Percentiles rank a stretch among this genome's conserved stretches.
Evolutionary conservation across 2,329 filamentous ascomycete genomes (phyloP).

Genomic region (Trichoderma sp.): DNA sequence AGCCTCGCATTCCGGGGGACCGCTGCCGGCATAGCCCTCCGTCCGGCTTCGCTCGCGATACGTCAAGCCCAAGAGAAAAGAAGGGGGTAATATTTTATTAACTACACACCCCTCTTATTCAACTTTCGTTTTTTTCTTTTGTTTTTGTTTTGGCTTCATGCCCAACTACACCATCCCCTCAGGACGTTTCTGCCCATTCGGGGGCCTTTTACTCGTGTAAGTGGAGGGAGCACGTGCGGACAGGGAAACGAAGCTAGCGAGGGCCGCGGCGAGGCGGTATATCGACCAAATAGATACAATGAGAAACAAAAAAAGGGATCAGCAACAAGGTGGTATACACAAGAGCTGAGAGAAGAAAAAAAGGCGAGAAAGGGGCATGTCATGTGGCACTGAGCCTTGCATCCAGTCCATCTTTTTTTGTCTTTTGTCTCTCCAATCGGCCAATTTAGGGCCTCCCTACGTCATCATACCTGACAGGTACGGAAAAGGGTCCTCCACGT

Average conservation of each 20-base stretch:
- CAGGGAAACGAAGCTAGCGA: background rate
- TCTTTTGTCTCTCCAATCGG: background rate
- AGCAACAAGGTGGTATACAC: background rate
- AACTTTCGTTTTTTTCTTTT: background rate
- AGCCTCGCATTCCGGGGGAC: background rate
- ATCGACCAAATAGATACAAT: background rate
- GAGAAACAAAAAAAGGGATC: background rate
- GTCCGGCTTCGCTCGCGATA: constrained; percentile 17
- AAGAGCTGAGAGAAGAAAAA: background rate
- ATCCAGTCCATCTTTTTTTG: background rate
- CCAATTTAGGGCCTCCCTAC: constrained; percentile 1
- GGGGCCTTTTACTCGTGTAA: constrained; percentile 4
- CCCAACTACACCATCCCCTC: constrained; percentile 15
- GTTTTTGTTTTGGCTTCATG: background rate
- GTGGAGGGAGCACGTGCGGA: background rate
- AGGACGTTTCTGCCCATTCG: background rate
- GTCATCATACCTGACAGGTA: constrained; percentile 2
- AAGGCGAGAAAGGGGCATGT: background rate
- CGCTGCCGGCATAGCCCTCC: constrained; percentile 9
- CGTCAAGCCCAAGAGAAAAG: background rate
- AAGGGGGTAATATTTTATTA: background rate
- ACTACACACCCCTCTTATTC: background rate
- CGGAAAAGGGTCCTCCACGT: background rate
- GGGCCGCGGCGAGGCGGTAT: background rate
- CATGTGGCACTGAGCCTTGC: constrained; percentile 15